phyloP scores from a whole-genome alignment of 2,329 filamentous ascomycete genomes.

The Cytospora piceicola region DNA sequence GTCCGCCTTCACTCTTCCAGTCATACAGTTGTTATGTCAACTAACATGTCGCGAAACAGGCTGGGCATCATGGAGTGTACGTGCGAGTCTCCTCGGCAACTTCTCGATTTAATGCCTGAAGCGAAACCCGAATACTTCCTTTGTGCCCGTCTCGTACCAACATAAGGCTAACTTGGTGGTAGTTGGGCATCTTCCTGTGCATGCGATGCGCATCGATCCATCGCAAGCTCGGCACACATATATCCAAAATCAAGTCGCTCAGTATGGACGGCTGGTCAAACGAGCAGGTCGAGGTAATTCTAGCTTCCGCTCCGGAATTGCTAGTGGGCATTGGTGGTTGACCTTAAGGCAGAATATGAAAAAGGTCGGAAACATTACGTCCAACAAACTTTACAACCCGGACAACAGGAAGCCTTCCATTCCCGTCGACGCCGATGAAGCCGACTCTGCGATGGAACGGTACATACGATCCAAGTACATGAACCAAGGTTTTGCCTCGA shows the following conservation, averaged over 20 bases:
- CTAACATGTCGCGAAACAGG: conserved; percentile 53
- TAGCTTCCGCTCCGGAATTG: neutral
- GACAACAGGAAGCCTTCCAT: conserved; percentile 80
- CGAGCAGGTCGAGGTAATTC: conserved; percentile 90
- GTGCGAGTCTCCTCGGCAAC: conserved; percentile 41
- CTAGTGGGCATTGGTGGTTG: neutral
- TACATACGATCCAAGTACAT: conserved; percentile 96
- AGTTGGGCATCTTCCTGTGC: conserved; percentile 95
- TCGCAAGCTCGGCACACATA: conserved; percentile 94
- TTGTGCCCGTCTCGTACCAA: neutral
- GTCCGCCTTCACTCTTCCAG: conserved; percentile 53
- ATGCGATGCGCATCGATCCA: conserved; percentile 97
- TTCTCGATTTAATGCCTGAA: conserved; percentile 28
- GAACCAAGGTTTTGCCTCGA: conserved; percentile 50
- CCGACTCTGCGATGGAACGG: conserved; percentile 90
- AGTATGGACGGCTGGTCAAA: conserved; percentile 98
- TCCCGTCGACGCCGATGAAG: conserved; percentile 88
- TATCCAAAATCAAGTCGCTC: conserved; percentile 97
- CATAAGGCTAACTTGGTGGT: conserved; percentile 15
- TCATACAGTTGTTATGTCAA: conserved; percentile 34
- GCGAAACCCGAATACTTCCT: conserved; percentile 3
- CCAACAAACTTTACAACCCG: conserved; percentile 90
- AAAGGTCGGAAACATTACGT: conserved; percentile 81
- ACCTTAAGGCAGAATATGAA: conserved; percentile 78
- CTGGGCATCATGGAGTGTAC: conserved; percentile 96